Evolutionary conservation across 73 alveolate genomes (phyloP).

Genomic region (Effrenium voratum): DNA sequence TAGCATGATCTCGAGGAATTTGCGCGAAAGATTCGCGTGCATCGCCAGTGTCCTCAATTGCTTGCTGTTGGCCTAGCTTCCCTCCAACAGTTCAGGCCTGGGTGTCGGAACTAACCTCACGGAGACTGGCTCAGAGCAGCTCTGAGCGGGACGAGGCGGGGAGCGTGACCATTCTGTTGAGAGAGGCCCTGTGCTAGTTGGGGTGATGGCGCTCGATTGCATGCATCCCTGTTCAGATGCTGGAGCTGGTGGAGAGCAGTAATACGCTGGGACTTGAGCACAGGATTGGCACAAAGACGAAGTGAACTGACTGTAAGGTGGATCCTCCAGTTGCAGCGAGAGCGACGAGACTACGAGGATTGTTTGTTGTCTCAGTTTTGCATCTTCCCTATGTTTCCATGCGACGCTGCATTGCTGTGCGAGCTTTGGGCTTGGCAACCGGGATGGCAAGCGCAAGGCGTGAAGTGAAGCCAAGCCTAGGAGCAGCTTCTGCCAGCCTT

Average conservation of each 20-base stretch:
- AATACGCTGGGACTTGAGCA: background rate
- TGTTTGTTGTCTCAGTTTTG: too few species aligned
- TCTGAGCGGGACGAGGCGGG: background rate
- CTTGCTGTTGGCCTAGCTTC: too few species aligned
- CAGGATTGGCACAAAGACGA: background rate
- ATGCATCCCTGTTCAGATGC: constrained; percentile 32
- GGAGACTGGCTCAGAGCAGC: background rate
- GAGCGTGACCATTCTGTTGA: background rate
- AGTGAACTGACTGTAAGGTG: background rate
- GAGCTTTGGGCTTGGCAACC: too few species aligned
- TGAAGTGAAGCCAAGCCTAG: too few species aligned
- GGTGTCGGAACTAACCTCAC: background rate
- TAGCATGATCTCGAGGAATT: too few species aligned
- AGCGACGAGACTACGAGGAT: constrained; percentile 32
- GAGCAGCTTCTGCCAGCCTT: background rate
- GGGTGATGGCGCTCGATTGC: background rate
- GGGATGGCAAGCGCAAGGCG: too few species aligned
- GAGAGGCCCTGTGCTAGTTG: background rate
- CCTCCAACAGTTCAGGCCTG: too few species aligned
- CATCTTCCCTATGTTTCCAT: too few species aligned
- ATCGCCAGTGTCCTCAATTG: too few species aligned
- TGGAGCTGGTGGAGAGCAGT: constrained; percentile 47
- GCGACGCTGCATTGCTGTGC: too few species aligned
- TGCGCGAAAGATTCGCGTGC: too few species aligned
- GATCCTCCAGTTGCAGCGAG: constrained; percentile 32